Evolutionary conservation across 1,284 basidiomycete genomes (phyloP).

Genomic region (Tilletia setariae): DNA sequence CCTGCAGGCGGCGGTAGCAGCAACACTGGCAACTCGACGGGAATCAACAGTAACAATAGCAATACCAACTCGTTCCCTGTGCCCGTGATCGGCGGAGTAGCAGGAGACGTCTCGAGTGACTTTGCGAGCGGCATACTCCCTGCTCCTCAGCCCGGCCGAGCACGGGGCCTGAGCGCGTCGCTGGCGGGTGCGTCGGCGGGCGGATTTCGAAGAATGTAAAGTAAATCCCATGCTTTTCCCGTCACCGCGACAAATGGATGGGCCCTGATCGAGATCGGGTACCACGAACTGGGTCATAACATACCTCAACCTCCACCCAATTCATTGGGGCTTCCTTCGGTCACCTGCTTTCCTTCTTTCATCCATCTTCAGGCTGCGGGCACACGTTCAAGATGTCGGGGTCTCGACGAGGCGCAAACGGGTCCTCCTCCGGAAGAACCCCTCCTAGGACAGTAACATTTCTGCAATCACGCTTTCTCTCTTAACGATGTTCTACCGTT

Average conservation of each 20-base stretch:
- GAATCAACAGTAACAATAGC: neutral
- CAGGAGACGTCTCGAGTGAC: slow-evolving; percentile 10
- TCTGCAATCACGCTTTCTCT: neutral
- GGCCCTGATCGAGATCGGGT: neutral
- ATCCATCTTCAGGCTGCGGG: neutral
- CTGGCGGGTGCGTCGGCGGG: neutral
- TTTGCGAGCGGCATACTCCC: slow-evolving; percentile 15
- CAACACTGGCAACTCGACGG: neutral
- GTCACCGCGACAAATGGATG: neutral
- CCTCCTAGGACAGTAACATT: neutral
- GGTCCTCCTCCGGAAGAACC: too few relatives aligned
- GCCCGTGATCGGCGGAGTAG: neutral
- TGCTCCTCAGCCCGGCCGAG: slow-evolving; percentile 6
- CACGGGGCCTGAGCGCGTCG: slow-evolving; percentile 6
- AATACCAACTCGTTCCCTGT: neutral
- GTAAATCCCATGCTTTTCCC: neutral
- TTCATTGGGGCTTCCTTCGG: neutral
- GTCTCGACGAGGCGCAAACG: too few relatives aligned
- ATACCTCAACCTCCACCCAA: neutral
- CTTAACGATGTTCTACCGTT: neutral
- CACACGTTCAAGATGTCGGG: too few relatives aligned
- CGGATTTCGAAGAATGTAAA: neutral
- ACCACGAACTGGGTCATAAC: neutral
- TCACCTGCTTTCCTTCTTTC: neutral
- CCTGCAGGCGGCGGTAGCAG: neutral